These are phyloP conservation scores for Acacia concinna DNA, from an alignment of 331 rosid genomes.

Conservation along the genomic window DNA sequence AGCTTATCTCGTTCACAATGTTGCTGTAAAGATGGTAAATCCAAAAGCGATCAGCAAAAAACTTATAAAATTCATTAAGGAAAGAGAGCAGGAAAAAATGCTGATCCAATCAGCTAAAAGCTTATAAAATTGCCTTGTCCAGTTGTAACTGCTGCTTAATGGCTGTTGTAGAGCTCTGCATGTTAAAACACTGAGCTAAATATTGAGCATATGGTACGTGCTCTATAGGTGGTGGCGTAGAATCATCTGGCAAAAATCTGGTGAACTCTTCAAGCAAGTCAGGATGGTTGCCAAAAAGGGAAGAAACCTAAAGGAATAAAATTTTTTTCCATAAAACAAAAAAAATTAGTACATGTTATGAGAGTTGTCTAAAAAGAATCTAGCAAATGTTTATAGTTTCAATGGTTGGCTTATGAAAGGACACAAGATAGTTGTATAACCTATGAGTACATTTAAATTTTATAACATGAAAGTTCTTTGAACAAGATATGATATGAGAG, in stretches of 20 bases:
- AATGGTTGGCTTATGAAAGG: not conserved
- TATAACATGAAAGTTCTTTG: constrained; percentile 1
- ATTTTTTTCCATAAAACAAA: not conserved
- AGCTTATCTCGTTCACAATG: constrained; percentile 59
- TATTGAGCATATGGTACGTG: constrained; percentile 48
- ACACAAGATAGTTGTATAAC: not conserved
- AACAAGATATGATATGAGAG: not conserved
- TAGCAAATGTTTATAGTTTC: not conserved
- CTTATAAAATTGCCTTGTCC: constrained; percentile 51
- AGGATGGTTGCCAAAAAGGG: constrained; percentile 63
- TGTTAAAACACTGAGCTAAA: constrained; percentile 60
- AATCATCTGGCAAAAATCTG: constrained; percentile 80
- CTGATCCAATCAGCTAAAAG: constrained; percentile 27
- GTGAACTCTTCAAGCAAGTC: constrained; percentile 87
- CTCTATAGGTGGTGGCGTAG: constrained; percentile 62
- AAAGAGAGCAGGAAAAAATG: not conserved
- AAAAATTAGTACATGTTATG: not conserved
- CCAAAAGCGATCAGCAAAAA: constrained; percentile 26
- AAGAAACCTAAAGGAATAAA: constrained; percentile 63
- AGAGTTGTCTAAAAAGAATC: not conserved
- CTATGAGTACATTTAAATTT: constrained; percentile 7
- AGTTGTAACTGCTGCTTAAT: constrained; percentile 51
- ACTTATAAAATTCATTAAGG: constrained; percentile 16
- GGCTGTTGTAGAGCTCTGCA: constrained; percentile 62
- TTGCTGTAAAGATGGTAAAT: constrained; percentile 49